These are phyloP conservation scores for Taiwanofungus camphoratus DNA, from an alignment of 1,284 basidiomycete genomes.

Conservation along the genomic window DNA sequence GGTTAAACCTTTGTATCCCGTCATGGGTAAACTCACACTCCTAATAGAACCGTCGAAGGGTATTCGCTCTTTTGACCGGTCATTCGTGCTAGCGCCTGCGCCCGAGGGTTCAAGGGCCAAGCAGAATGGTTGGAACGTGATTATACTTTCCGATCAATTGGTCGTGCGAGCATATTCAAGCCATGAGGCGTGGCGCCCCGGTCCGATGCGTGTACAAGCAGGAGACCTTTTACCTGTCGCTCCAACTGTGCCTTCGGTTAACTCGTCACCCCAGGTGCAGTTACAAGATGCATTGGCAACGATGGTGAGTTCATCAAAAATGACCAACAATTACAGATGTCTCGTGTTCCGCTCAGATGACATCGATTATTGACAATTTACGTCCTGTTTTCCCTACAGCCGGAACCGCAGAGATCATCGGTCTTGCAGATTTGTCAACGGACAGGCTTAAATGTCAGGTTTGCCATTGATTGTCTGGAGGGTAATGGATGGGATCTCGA, in stretches of 20 bases:
- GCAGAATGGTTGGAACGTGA: constrained; percentile 82
- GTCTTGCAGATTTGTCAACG: constrained; percentile 63
- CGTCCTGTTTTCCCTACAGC: constrained; percentile 33
- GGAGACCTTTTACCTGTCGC: constrained; percentile 27
- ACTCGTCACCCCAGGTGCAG: constrained; percentile 32
- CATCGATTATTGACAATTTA: constrained; percentile 11
- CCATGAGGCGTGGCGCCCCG: constrained; percentile 71
- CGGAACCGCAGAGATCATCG: constrained; percentile 60
- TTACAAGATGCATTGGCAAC: constrained; percentile 45
- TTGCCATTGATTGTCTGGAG: constrained; percentile 74
- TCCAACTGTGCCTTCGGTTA: constrained; percentile 21
- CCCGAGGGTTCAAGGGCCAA: constrained; percentile 79
- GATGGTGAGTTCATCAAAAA: constrained; percentile 47
- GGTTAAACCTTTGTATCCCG: background rate
- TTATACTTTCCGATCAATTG: constrained; percentile 86
- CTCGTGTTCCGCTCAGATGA: too few relatives aligned
- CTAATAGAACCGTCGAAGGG: constrained; percentile 37
- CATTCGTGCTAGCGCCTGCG: constrained; percentile 83
- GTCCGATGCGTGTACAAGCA: constrained; percentile 63
- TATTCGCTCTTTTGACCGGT: constrained; percentile 88
- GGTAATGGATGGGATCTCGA: constrained; percentile 79
- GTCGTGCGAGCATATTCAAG: constrained; percentile 81
- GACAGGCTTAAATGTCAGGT: constrained; percentile 74
- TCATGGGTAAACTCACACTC: constrained; percentile 4
- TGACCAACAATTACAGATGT: too few relatives aligned